Evolutionary conservation across 2,329 filamentous ascomycete genomes (phyloP).

Genomic region (Lasiodiplodia hormozganensis): DNA sequence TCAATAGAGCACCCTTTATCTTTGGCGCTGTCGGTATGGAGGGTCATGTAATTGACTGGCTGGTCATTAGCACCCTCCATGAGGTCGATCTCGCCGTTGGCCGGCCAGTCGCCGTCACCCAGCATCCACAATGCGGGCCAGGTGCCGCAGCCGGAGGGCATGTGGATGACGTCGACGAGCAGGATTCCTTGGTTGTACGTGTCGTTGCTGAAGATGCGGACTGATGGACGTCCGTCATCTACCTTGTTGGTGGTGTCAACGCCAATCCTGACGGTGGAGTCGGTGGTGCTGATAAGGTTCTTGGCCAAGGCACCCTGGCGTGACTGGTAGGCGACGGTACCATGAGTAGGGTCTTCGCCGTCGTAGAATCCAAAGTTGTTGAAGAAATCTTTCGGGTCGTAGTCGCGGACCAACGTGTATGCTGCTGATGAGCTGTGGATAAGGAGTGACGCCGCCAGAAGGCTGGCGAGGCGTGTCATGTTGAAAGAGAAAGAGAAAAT

Average conservation of each 20-base stretch:
- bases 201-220: constrained; percentile 42
- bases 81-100: constrained; percentile 45
- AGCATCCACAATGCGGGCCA: constrained; percentile 48
- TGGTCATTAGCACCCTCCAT: constrained; percentile 46
- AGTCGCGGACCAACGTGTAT: constrained; percentile 50
- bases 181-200: constrained; percentile 42
- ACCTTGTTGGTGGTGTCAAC: constrained; percentile 47
- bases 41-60: constrained; percentile 38
- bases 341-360: constrained; percentile 52
- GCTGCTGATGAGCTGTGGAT: background rate
- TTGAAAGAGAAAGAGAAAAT: background rate
- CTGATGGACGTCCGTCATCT: constrained; percentile 34
- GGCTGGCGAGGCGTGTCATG: constrained; percentile 14
- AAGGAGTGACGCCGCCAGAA: constrained; percentile 13
- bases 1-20: constrained; percentile 24
- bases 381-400: constrained; percentile 52
- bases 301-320: constrained; percentile 5
- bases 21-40: constrained; percentile 42
- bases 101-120: constrained; percentile 39
- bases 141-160: constrained; percentile 40
- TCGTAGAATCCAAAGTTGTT: constrained; percentile 52
- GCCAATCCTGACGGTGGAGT: constrained; percentile 44
- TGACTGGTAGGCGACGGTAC: constrained; percentile 49
- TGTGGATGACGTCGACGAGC: constrained; percentile 44
- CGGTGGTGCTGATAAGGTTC: constrained; percentile 37